These are phyloP conservation scores for Cercospora brassicicola DNA, from an alignment of 2,329 filamentous ascomycete genomes.

Conservation along the genomic window DNA sequence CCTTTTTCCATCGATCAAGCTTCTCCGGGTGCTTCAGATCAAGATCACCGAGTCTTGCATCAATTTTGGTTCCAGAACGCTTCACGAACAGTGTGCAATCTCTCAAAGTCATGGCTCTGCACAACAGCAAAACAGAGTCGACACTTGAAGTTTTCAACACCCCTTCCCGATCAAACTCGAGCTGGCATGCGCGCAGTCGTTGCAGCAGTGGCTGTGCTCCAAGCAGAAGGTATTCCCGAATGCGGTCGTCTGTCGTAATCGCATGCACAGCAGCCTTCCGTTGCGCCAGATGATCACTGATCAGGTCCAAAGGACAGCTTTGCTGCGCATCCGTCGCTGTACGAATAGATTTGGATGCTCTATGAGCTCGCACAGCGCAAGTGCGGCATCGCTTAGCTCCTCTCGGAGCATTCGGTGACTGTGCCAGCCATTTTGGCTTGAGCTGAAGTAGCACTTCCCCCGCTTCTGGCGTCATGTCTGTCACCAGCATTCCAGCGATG, in stretches of 20 bases:
- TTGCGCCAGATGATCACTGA: slow-evolving; percentile 34
- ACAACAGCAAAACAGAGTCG: slow-evolving; percentile 29
- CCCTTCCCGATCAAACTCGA: slow-evolving; percentile 42
- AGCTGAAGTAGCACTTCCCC: slow-evolving; percentile 42
- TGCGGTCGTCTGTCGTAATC: slow-evolving; percentile 28
- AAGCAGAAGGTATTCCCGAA: slow-evolving; percentile 33
- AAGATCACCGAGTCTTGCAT: slow-evolving; percentile 48
- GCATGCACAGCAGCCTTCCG: slow-evolving; percentile 28
- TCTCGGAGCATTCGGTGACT: slow-evolving; percentile 48
- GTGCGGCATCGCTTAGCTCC: slow-evolving; percentile 47
- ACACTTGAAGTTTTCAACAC: slow-evolving; percentile 21
- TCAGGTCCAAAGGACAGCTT: slow-evolving; percentile 45
- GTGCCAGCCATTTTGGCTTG: slow-evolving; percentile 52
- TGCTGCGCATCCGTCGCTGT: slow-evolving; percentile 38
- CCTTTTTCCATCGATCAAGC: slow-evolving; percentile 43
- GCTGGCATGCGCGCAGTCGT: slow-evolving; percentile 42
- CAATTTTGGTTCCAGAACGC: slow-evolving; percentile 33
- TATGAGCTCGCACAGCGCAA: slow-evolving; percentile 46
- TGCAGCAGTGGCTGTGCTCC: slow-evolving; percentile 42
- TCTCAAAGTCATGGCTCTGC: slow-evolving; percentile 50
- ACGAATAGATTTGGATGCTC: slow-evolving; percentile 29
- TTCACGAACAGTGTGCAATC: slow-evolving; percentile 50
- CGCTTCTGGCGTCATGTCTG: slow-evolving; percentile 37
- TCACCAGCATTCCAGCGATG: slow-evolving; percentile 37
- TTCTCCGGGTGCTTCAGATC: slow-evolving; percentile 50